Base-by-base conservation (phyloP, 2,329 filamentous ascomycete genomes). In the Verticillium nonalfalfae region DNA sequence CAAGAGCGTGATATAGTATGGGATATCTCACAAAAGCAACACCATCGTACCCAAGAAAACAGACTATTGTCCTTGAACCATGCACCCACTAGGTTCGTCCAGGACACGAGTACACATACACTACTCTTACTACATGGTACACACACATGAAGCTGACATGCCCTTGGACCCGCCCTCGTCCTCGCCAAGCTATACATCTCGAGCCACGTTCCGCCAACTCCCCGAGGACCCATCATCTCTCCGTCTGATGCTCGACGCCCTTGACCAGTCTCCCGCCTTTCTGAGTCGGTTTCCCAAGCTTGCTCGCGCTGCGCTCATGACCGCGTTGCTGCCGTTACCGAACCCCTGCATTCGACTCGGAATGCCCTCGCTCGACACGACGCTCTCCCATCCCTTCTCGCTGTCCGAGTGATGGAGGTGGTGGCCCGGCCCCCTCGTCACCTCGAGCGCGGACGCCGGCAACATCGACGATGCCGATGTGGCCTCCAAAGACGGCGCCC, bases 211-310 rank as follows among this genome's bases (percentile, higher is more conserved):
- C 7, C 45, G 45, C 45, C 45, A 52, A 18, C 45, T 52, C 5
- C 45, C 45, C 45, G 21, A 10, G 9, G 45, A 52, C 21, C 60
- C 56, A 14, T 58, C 38, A 7, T 56, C 61, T 56, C 72, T 74
- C 62, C 72, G 74, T 60, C 74, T 73, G 60, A 78, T 56, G 62
- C 75, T 78, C 18, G 78, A 74, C 26, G 76, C 74, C 58, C 80
- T 75, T 11, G 78, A 79, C 76, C 79, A 80, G 7, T 76, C 72
- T 1, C 77, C 78, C 1, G 79, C 77, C 33, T 78, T 81, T 68
- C 78, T 80, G 26, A 85, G 68, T 66, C 81, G 75, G 63, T 76
- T 79, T 5, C 80, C 81, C 45, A 85, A 71, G 59, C 79, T 84
- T 66, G 84, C 71, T 59, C 75, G 73, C 10, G 82, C 79, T 21